Evolutionary conservation across 2,329 filamentous ascomycete genomes (phyloP).

Genomic region (Talaromyces sp.): DNA sequence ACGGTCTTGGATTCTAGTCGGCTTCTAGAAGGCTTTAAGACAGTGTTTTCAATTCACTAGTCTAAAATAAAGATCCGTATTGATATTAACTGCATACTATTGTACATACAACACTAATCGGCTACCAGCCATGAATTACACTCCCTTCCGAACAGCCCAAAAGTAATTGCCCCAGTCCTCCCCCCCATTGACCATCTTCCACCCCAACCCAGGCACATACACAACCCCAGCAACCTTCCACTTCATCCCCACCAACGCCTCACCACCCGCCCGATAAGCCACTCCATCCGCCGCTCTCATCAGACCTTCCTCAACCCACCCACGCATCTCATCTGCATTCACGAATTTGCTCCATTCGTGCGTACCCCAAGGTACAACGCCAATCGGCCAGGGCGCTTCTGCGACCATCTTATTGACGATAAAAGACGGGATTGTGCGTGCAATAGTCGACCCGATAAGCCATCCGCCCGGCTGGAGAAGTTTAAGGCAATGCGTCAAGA

Average conservation of each 20-base stretch:
- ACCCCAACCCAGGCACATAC: constrained; percentile 74
- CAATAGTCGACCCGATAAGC: constrained; percentile 89
- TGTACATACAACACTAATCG: background rate
- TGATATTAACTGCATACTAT: background rate
- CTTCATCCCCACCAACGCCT: constrained; percentile 34
- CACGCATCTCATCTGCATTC: constrained; percentile 67
- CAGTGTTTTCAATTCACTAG: background rate
- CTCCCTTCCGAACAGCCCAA: constrained; percentile 69
- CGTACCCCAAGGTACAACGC: constrained; percentile 86
- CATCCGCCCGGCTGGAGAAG: constrained; percentile 89
- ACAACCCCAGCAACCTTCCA: constrained; percentile 78
- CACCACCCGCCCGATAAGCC: constrained; percentile 24
- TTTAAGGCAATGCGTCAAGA: constrained; percentile 52
- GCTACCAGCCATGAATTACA: constrained; percentile 16
- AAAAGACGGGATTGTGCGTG: constrained; percentile 83
- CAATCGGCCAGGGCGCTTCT: constrained; percentile 65
- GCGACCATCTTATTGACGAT: constrained; percentile 88
- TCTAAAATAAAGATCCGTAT: background rate
- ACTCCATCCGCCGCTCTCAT: constrained; percentile 49
- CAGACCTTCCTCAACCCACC: constrained; percentile 40
- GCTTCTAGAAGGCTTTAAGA: background rate
- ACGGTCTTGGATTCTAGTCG: background rate
- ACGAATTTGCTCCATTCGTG: constrained; percentile 98
- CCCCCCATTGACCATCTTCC: constrained; percentile 76
- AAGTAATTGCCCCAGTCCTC: constrained; percentile 95